Percentiles rank a stretch among this genome's conserved stretches.
phyloP scores from a whole-genome alignment of 495 filamentous ascomycete genomes.

The Neurospora tetrasperma region DNA sequence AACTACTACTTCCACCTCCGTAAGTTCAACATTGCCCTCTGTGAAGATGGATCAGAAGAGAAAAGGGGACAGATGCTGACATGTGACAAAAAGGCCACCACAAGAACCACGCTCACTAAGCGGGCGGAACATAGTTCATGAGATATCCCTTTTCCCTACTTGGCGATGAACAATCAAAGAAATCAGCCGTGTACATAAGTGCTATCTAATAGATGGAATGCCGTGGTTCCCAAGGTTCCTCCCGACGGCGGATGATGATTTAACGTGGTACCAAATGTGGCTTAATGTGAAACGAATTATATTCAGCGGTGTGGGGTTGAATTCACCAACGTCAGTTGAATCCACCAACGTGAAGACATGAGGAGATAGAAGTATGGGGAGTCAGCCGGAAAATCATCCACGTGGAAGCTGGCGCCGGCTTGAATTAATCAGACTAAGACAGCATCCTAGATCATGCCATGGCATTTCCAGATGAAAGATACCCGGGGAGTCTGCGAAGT shows the following conservation, averaged over 20 bases:
- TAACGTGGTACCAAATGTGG: too few species aligned
- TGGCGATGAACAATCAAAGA: conserved; percentile 8
- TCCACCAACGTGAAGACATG: not conserved
- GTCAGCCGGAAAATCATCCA: not conserved
- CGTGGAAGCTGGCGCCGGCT: not conserved
- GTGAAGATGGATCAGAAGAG: too few species aligned
- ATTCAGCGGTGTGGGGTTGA: too few species aligned
- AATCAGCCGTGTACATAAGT: conserved; percentile 36
- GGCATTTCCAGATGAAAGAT: not conserved
- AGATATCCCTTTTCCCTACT: conserved; percentile 5
- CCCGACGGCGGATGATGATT: too few species aligned
- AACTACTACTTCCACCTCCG: conserved; percentile 99
- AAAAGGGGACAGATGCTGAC: not conserved
- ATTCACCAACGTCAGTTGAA: too few species aligned
- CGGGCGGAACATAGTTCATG: conserved; percentile 7
- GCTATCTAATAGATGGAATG: conserved; percentile 22
- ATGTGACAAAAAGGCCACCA: conserved; percentile 61
- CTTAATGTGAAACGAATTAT: not conserved
- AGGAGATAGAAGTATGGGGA: not conserved
- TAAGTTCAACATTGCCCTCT: conserved; percentile 35
- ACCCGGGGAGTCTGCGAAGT: not conserved
- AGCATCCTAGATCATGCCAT: not conserved
- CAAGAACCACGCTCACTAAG: conserved; percentile 98
- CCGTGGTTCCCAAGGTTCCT: conserved; percentile 11
- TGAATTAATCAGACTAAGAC: not conserved